Percentiles rank a stretch among this genome's conserved stretches.
These are phyloP conservation scores for Rhytidhysteron rufulum DNA, from an alignment of 2,329 filamentous ascomycete genomes.

Conservation along the genomic window DNA sequence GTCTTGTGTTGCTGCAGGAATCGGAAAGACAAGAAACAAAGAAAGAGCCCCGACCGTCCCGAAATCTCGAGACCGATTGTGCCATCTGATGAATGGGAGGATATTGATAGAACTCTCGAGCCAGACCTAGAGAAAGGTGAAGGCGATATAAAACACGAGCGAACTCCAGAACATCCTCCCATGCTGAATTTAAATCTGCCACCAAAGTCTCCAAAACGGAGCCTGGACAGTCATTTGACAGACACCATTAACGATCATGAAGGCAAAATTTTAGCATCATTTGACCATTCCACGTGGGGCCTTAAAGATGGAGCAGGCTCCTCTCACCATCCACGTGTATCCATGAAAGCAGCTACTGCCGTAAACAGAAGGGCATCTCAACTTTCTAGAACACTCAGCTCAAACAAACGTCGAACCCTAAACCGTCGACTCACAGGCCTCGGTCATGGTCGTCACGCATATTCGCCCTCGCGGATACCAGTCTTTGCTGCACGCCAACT, in stretches of 20 bases:
- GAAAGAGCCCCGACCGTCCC: slow-evolving; percentile 18
- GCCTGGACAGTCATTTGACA: slow-evolving; percentile 28
- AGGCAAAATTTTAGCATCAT: slow-evolving; percentile 32
- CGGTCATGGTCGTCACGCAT: slow-evolving; percentile 26
- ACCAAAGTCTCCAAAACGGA: slow-evolving; percentile 14
- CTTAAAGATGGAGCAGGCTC: slow-evolving; percentile 25
- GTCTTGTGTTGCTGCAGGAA: slow-evolving; percentile 15
- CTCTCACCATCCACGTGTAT: slow-evolving; percentile 39
- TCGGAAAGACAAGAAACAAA: slow-evolving; percentile 15
- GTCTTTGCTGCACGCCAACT: slow-evolving; percentile 22
- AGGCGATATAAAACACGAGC: slow-evolving; percentile 13
- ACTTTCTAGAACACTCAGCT: slow-evolving; percentile 22
- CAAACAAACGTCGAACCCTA: slow-evolving; percentile 26
- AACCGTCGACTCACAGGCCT: slow-evolving; percentile 27
- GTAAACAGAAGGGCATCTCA: slow-evolving; percentile 34
- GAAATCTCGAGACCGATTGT: slow-evolving; percentile 42
- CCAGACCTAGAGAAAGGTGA: slow-evolving; percentile 39
- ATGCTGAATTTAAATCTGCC: slow-evolving; percentile 34
- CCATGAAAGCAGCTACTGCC: slow-evolving; percentile 41
- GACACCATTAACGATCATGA: slow-evolving; percentile 38
- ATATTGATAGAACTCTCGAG: slow-evolving; percentile 17
- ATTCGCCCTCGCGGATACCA: slow-evolving; percentile 23
- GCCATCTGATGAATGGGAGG: slow-evolving; percentile 22
- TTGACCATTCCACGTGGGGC: slow-evolving; percentile 38
- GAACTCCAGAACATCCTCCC: slow-evolving; percentile 33